Evolutionary conservation across 2,329 filamentous ascomycete genomes (phyloP), one percentile per base, ranked within the genome.

Genomic region (Cladosporium austrohemisphaericum): DNA sequence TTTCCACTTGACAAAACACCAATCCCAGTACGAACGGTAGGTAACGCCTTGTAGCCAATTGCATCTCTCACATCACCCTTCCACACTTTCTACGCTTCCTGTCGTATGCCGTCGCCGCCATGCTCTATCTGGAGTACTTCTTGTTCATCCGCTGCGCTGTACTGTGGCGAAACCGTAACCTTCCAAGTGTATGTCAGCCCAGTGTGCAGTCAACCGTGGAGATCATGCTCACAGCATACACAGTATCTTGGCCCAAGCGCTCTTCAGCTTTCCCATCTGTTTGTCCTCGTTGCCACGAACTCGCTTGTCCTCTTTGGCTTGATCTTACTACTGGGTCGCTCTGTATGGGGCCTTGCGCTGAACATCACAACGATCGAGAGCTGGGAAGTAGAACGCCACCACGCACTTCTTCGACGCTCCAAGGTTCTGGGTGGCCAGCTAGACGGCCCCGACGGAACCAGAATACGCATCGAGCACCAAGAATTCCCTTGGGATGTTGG

Each of bases 401-500:
- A 67, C 6, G 70, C 73, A 3, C 60, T 76, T 1, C 54, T 76
- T 4, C 65, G 72, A 3, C 69, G 74, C 13, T 70, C 73, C 2
- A 60, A 68, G 4, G 63, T 68, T 29, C 72, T 79, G 16, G 81
- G 81, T 1, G 81, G 81, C 5, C 79, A 73, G 58, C 68, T 75
- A 36, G 67, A 79, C 28, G 78, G 74, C 0, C 79, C 80, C 0
- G 77, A 81, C 36, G 81, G 81, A 2, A 65, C 67, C 2, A 71
- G 71, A 49, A 54, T 83, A 2, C 68, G 73, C 9, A 76, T 86
- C 35, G 73, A 78, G 50, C 78, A 75, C 46, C 79, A 91, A 59
- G 86, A 92, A 65, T 93, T 89, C 58, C 88, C 88, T 0, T 93
- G 90, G 68, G 88, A 94, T 60, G 70, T 92, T 36, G 86, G 86